Evolutionary conservation across 164 flowering plant species (phyloP).

Genomic region (Cinnamomum micranthum): DNA sequence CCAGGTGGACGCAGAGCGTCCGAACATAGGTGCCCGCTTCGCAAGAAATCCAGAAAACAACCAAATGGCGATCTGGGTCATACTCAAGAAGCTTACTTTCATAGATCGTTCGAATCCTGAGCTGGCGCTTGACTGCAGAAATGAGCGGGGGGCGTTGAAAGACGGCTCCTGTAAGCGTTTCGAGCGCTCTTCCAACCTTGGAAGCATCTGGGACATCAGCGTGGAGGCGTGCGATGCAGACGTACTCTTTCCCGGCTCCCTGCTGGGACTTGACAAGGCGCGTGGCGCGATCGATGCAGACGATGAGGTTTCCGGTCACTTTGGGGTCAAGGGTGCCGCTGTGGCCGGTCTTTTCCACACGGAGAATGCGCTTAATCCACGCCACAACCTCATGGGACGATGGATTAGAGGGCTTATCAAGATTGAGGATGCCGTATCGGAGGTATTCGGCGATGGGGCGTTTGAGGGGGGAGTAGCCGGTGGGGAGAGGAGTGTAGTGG

Average conservation of each 20-base stretch:
- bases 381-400: constrained; percentile 87
- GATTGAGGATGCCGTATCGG: constrained; percentile 62
- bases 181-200: constrained; percentile 61
- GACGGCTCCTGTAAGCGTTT: constrained; percentile 65
- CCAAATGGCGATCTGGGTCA: constrained; percentile 64
- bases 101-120: constrained; percentile 66
- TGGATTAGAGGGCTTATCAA: constrained; percentile 77
- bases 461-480: constrained; percentile 67
- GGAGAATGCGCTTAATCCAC: constrained; percentile 69
- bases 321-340: constrained; percentile 81
- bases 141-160: constrained; percentile 73
- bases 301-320: constrained; percentile 72
- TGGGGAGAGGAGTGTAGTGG: constrained; percentile 70
- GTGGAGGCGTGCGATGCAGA: constrained; percentile 70
- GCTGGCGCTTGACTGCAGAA: constrained; percentile 74
- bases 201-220: constrained; percentile 54
- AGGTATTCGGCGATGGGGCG: constrained; percentile 63
- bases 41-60: constrained; percentile 79
- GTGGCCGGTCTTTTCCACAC: constrained; percentile 71
- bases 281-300: constrained; percentile 73
- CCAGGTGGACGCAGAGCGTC: constrained; percentile 78
- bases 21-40: constrained; percentile 84
- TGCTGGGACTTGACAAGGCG: constrained; percentile 77
- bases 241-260: constrained; percentile 84
- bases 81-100: constrained; percentile 75